These are phyloP conservation scores for Saccharum spontaneum DNA, from an alignment of 176 grass and related monocot genomes.

Conservation along the genomic window DNA sequence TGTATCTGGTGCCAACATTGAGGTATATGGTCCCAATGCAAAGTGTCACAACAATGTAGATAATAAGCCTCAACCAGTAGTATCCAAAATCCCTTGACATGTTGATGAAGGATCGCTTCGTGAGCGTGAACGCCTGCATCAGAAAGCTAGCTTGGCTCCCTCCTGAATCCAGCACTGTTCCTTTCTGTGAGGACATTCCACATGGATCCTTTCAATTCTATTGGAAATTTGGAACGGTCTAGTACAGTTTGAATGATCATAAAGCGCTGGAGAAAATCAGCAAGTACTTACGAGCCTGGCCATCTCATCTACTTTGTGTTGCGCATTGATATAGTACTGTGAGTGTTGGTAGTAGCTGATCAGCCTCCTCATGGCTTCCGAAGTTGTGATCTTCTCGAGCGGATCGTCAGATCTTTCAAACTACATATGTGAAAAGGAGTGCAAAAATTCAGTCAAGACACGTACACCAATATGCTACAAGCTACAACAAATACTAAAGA, in stretches of 20 bases:
- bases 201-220: neutral
- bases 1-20: slow-evolving; percentile 90
- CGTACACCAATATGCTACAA: neutral
- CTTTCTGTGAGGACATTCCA: slow-evolving; percentile 61
- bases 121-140: slow-evolving; percentile 77
- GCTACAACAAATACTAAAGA: neutral
- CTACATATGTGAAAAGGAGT: slow-evolving; percentile 31
- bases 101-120: slow-evolving; percentile 80
- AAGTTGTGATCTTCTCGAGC: slow-evolving; percentile 63
- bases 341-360: slow-evolving; percentile 72
- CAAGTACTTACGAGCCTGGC: slow-evolving; percentile 65
- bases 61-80: slow-evolving; percentile 96
- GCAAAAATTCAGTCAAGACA: neutral
- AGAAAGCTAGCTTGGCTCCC: slow-evolving; percentile 92
- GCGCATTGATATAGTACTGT: slow-evolving; percentile 53
- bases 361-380: slow-evolving; percentile 74
- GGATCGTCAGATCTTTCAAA: slow-evolving; percentile 86
- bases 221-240: neutral
- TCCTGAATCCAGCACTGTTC: slow-evolving; percentile 81
- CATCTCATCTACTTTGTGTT: slow-evolving; percentile 85
- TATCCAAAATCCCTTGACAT: slow-evolving; percentile 98
- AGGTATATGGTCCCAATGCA: slow-evolving; percentile 98
- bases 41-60: slow-evolving; percentile 90
- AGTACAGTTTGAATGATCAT: neutral
- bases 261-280: slow-evolving; percentile 22